Conservation (phyloP, 148 eudicot species). For the Arctostaphylos glauca region DNA sequence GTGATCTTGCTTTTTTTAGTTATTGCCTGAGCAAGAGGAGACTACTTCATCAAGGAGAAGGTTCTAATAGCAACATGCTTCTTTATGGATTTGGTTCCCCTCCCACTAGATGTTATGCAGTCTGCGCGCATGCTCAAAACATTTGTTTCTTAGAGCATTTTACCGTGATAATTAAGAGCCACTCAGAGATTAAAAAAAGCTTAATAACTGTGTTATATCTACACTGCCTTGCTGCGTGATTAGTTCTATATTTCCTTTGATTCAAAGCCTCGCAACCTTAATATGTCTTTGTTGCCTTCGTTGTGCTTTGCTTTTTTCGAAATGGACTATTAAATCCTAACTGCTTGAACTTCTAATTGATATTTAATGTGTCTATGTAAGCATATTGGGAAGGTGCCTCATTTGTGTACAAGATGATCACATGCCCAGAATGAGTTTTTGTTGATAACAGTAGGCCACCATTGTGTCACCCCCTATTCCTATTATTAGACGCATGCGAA, state of each 20-base stretch:
- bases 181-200: background rate
- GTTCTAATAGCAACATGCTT: background rate
- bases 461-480: slow-evolving; percentile 14
- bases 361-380: background rate
- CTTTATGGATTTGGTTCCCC: background rate
- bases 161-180: background rate
- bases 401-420: background rate
- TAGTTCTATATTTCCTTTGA: background rate
- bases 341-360: background rate
- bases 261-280: background rate
- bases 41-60: background rate
- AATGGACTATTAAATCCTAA: background rate
- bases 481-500: background rate
- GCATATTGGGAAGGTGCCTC: background rate
- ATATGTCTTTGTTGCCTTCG: background rate
- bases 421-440: slow-evolving; percentile 1
- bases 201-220: background rate
- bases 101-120: background rate
- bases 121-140: background rate
- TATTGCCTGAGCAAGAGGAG: background rate
- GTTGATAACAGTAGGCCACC: slow-evolving; percentile 3
- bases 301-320: background rate
- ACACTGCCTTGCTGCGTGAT: background rate
- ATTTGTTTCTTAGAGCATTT: background rate
- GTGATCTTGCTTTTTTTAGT: background rate